Evolutionary conservation across 1,139 yeast species (phyloP), one percentile per base, ranked within the genome.

Genomic region (Lodderomyces theae): DNA sequence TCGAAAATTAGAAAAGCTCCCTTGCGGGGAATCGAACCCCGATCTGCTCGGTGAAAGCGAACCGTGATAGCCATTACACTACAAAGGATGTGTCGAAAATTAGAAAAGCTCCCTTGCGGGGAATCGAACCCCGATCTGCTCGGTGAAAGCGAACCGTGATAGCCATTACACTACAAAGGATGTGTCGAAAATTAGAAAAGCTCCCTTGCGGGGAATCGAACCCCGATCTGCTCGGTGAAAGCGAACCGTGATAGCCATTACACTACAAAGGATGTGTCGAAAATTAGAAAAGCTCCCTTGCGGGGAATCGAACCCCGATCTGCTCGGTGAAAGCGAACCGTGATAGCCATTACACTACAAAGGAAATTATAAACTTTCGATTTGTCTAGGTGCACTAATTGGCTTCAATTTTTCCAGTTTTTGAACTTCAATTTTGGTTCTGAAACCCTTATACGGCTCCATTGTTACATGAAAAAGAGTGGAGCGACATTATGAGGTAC

Each of bases 251-350:
- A 80, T 80, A 79, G 80, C 86, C 86, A 82, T 79, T 80, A 80
- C 85, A 80, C 86, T 76, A 80, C 74, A 79, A 78, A 84, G 84
- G 83, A 79, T 25, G n/a, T 26, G n/a, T 12, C 13, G 29, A 24
- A 17, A 13, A 33, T 34, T 8, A 24, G n/a, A 5, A 19, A 19
- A 19, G 45, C 76, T 79, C 84, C 85, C 83, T 77, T 79, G 74
- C 85, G 80, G 85, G 85, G 85, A 79, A 80, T 79, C 82, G 85
- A 79, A 79, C 85, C 84, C 85, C 80, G 85, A 81, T 76, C 73
- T 79, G 83, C 83, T 75, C 84, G 82, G 85, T 78, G 84, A 79
- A 78, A 79, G 83, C 82, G 83, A 74, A 78, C 83, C 82, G 84
- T 80, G 85, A 80, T 80, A 79, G 80, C 86, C 86, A 82, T 79